phyloP scores from a whole-genome alignment of 345 rosid genomes.

The Eucalyptus decipiens region DNA sequence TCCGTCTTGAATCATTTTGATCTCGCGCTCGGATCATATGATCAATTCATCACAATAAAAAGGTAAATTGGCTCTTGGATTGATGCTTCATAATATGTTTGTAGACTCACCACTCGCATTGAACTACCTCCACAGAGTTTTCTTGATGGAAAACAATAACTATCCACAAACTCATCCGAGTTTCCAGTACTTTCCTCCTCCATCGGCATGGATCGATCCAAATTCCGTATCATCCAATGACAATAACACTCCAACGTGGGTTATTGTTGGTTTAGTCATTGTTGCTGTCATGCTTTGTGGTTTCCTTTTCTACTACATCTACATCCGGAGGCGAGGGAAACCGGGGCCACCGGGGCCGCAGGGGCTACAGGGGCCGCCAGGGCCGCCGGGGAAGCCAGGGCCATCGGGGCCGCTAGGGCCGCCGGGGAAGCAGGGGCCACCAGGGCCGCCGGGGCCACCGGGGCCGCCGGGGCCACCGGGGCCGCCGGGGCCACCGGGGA shows the following conservation, averaged over 20 bases:
- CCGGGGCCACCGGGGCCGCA: too few relatives aligned
- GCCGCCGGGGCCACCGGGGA: accelerated
- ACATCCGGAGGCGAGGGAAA: neutral
- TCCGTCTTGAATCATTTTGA: too few relatives aligned
- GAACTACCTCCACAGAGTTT: neutral
- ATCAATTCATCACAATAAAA: neutral
- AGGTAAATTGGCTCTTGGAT: neutral
- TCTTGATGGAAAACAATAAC: neutral
- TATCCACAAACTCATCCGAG: neutral
- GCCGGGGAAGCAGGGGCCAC: accelerated
- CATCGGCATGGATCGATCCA: neutral
- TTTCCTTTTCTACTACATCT: neutral
- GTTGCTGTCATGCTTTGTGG: neutral
- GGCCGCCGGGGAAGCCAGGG: too few relatives aligned
- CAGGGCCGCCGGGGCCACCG: accelerated
- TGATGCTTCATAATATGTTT: neutral
- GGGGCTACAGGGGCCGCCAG: too few relatives aligned
- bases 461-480: too few relatives aligned
- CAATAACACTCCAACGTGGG: neutral
- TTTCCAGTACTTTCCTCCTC: neutral
- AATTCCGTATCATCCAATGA: neutral
- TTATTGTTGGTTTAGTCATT: neutral
- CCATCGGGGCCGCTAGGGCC: accelerated
- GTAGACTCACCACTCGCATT: neutral
- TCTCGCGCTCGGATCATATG: neutral